A percentile compares a stretch with the other conserved stretches of the same genome.
Evolutionary conservation across 2,329 filamentous ascomycete species (phyloP).

Genomic region (Fusarium sp.): DNA sequence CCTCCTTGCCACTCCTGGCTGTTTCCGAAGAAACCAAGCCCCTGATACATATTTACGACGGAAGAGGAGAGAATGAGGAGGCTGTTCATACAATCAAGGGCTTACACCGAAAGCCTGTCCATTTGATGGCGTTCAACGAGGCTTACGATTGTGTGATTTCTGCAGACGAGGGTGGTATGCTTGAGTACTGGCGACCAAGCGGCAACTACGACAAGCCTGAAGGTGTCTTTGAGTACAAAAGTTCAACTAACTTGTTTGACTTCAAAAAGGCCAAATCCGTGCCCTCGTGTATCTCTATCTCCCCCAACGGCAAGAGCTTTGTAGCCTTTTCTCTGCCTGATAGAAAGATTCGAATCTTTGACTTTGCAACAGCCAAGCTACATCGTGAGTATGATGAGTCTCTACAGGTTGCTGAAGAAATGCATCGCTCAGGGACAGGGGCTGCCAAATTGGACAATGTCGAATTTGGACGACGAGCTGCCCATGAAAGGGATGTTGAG

Average conservation of each 20-base stretch:
- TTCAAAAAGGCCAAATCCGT: constrained; percentile 96
- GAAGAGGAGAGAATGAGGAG: constrained; percentile 81
- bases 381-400: constrained; percentile 97
- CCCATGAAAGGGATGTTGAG: constrained; percentile 88
- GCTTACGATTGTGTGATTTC: constrained; percentile 91
- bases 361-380: constrained; percentile 89
- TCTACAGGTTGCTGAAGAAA: constrained; percentile 86
- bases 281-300: constrained; percentile 85
- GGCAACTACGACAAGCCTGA: constrained; percentile 89
- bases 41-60: constrained; percentile 87
- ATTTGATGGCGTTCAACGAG: constrained; percentile 90
- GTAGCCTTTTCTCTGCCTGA: constrained; percentile 93
- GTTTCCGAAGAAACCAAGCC: constrained; percentile 81
- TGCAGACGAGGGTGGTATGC: constrained; percentile 88
- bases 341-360: constrained; percentile 91
- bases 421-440: constrained; percentile 94
- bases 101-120: constrained; percentile 85
- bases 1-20: constrained; percentile 88
- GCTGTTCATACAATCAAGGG: constrained; percentile 82
- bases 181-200: constrained; percentile 94
- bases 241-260: constrained; percentile 92
- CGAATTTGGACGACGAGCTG: constrained; percentile 90
- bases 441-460: constrained; percentile 86
- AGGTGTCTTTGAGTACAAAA: constrained; percentile 93
- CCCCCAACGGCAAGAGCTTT: constrained; percentile 87